A percentile compares a stretch with the other conserved stretches of the same genome.
Conservation (phyloP, 345 rosid species). For the Dimocarpus longan region DNA sequence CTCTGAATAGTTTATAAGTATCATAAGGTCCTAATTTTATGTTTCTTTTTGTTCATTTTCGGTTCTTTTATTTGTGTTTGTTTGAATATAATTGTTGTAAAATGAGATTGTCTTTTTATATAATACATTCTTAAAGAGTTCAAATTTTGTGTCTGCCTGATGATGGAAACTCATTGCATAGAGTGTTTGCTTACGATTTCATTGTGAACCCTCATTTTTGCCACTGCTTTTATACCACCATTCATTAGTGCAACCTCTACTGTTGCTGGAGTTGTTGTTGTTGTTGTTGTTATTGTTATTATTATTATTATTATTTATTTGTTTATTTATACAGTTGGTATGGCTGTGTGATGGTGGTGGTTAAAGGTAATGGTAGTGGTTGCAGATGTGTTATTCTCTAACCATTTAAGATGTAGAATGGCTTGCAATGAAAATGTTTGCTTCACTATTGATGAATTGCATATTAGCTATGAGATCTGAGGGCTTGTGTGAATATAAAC, state of each 20-base stretch:
- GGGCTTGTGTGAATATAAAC: background rate
- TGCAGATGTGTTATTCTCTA: background rate
- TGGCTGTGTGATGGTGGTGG: background rate
- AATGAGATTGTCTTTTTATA: background rate
- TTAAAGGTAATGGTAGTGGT: background rate
- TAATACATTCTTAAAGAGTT: background rate
- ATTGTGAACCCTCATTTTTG: constrained; percentile 13
- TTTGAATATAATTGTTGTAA: background rate
- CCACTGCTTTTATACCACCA: constrained; percentile 5
- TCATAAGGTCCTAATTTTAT: background rate
- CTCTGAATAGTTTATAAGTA: background rate
- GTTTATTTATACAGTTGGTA: background rate
- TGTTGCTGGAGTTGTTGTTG: background rate
- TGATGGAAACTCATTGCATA: constrained; percentile 11
- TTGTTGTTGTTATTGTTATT: background rate
- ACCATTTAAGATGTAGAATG: constrained; percentile 12
- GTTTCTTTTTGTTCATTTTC: background rate
- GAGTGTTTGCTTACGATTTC: constrained; percentile 6
- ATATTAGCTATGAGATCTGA: constrained; percentile 12
- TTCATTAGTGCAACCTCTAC: background rate
- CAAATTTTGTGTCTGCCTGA: background rate
- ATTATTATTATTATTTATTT: background rate
- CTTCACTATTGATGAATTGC: constrained; percentile 7
- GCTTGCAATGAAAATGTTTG: constrained; percentile 20
- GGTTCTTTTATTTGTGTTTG: background rate